Percentiles rank a stretch among this genome's conserved stretches.
These are phyloP conservation scores for Nemania sp. DNA, from an alignment of 2,329 filamentous ascomycete genomes.

Conservation along the genomic window DNA sequence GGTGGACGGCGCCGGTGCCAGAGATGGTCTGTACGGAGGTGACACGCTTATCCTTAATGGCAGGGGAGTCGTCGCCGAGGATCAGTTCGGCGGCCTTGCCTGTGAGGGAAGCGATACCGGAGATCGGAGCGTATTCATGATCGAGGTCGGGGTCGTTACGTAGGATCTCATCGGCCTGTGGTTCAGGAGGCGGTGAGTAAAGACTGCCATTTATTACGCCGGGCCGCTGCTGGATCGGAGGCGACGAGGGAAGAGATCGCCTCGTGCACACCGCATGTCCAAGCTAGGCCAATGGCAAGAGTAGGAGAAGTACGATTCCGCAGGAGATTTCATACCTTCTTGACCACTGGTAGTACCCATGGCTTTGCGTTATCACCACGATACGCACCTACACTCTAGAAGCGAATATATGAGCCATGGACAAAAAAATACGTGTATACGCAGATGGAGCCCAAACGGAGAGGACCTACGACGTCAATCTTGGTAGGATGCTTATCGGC, in stretches of 20 bases:
- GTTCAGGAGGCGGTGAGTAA: constrained; percentile 30
- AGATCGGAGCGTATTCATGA: constrained; percentile 98
- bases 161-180: constrained; percentile 85
- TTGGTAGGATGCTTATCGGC: constrained; percentile 78
- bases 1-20: constrained; percentile 91
- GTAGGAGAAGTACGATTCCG: neutral
- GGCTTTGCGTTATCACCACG: constrained; percentile 94
- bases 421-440: too few species aligned
- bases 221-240: neutral
- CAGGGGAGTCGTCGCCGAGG: constrained; percentile 77
- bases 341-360: constrained; percentile 94
- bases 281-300: neutral
- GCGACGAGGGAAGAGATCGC: neutral
- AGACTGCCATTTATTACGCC: constrained; percentile 1
- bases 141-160: constrained; percentile 88
- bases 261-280: neutral
- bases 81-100: constrained; percentile 89
- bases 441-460: too few species aligned
- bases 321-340: constrained; percentile 69
- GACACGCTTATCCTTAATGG: constrained; percentile 79
- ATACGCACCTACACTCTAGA: constrained; percentile 80
- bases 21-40: constrained; percentile 92
- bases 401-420: neutral
- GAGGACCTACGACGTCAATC: constrained; percentile 90
- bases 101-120: constrained; percentile 83